Conservation (phyloP, 495 filamentous ascomycete genomes). For the Daldinia vernicosa region DNA sequence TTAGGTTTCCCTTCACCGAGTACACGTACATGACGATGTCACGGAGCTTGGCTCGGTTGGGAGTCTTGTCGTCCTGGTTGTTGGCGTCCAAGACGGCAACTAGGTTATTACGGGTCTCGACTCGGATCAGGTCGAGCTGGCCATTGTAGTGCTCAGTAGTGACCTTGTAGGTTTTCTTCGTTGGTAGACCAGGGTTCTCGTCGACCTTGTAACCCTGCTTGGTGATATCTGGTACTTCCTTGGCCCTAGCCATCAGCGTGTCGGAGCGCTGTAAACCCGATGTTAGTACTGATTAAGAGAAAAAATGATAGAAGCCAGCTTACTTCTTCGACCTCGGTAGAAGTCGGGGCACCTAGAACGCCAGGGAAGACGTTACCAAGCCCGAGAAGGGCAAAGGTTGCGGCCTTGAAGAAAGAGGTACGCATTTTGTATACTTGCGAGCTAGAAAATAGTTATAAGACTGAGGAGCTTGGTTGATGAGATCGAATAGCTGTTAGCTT, state of each 20-base stretch:
- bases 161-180: neutral
- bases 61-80: neutral
- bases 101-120: neutral
- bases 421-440: neutral
- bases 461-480: neutral
- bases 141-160: neutral
- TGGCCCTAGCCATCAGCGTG: neutral
- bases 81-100: neutral
- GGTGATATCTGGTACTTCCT: neutral
- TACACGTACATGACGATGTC: constrained; percentile 1
- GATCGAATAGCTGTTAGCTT: neutral
- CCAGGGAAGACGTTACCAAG: neutral
- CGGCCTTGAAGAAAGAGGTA: neutral
- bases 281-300: neutral
- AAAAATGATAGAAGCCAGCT: neutral
- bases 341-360: neutral
- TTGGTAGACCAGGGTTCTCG: neutral
- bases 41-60: neutral
- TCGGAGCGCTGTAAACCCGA: neutral
- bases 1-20: neutral
- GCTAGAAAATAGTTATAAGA: neutral
- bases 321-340: neutral
- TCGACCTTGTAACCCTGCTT: neutral
- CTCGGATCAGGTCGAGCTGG: neutral
- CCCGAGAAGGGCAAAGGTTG: neutral